Conservation (phyloP, 495 filamentous ascomycete species). For the Hypoxylon fragiforme region DNA sequence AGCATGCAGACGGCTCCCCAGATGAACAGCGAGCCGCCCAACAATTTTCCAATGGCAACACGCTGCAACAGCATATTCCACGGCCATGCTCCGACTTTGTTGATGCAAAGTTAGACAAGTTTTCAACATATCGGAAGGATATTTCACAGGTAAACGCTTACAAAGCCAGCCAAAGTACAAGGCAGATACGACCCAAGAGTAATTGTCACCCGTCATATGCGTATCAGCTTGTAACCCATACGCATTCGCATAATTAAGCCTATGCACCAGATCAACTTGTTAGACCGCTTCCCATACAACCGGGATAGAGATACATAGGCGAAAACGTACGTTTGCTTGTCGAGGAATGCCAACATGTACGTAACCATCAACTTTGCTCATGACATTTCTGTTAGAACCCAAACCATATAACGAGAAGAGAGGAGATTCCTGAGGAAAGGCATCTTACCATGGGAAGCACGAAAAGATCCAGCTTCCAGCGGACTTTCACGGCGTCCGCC, state of each 20-base stretch:
- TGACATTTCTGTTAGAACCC: slow-evolving; percentile 12
- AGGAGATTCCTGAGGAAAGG: no score
- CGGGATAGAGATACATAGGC: slow-evolving; percentile 14
- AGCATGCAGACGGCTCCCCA: slow-evolving; percentile 42
- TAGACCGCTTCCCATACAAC: neutral
- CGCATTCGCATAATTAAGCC: slow-evolving; percentile 34
- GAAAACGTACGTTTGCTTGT: slow-evolving; percentile 40
- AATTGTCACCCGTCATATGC: slow-evolving; percentile 38
- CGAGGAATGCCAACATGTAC: slow-evolving; percentile 39
- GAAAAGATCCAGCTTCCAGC: slow-evolving; percentile 36
- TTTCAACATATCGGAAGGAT: no score
- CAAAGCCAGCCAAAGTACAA: slow-evolving; percentile 42
- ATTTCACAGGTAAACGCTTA: no score
- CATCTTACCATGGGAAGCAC: slow-evolving; percentile 38
- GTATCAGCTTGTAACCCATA: slow-evolving; percentile 40
- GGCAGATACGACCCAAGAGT: slow-evolving; percentile 41
- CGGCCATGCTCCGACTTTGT: slow-evolving; percentile 36
- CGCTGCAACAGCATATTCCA: slow-evolving; percentile 41
- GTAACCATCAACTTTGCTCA: slow-evolving; percentile 37
- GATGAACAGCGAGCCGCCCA: slow-evolving; percentile 38
- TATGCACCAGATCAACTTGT: slow-evolving; percentile 1
- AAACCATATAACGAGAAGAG: no score
- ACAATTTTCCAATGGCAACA: slow-evolving; percentile 37
- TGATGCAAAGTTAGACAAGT: neutral
- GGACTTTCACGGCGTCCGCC: slow-evolving; percentile 31